Percentiles rank a stretch among this genome's conserved stretches.
These are phyloP conservation scores for Parasitella parasitica DNA, from an alignment of 371 early-diverging fungal genomes.

Conservation along the genomic window DNA sequence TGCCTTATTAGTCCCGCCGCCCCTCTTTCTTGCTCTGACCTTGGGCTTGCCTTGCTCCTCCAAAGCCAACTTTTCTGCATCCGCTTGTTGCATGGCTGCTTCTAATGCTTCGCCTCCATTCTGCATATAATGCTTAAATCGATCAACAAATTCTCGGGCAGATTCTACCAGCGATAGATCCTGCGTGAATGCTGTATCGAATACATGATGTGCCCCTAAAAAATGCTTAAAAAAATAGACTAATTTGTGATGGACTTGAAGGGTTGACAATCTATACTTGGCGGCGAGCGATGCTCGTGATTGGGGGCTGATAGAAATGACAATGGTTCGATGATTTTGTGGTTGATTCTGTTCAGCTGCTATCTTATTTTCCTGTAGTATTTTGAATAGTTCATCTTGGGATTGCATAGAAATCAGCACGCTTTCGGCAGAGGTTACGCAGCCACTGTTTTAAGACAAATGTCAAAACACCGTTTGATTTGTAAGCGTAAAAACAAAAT, in stretches of 20 bases:
- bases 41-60: slow-evolving; percentile 20
- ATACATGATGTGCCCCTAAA: slow-evolving; percentile 83
- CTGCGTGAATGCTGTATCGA: slow-evolving; percentile 86
- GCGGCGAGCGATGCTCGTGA: slow-evolving; percentile 87
- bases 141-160: slow-evolving; percentile 86
- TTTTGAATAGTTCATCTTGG: slow-evolving; percentile 80
- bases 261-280: slow-evolving; percentile 69
- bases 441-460: slow-evolving; percentile 66
- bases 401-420: slow-evolving; percentile 90
- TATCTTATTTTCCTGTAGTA: slow-evolving; percentile 66
- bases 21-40: slow-evolving; percentile 23
- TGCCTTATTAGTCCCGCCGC: slow-evolving; percentile 3
- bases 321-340: slow-evolving; percentile 56
- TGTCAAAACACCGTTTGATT: background rate
- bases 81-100: slow-evolving; percentile 31
- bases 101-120: slow-evolving; percentile 47
- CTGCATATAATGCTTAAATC: slow-evolving; percentile 54
- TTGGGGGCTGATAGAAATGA: slow-evolving; percentile 90
- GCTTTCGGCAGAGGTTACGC: slow-evolving; percentile 96
- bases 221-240: slow-evolving; percentile 63
- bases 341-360: slow-evolving; percentile 47
- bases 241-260: slow-evolving; percentile 62
- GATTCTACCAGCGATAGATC: slow-evolving; percentile 83
- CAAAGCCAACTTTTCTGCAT: slow-evolving; percentile 20
- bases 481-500: background rate